phyloP scores from a whole-genome alignment of 495 filamentous ascomycete species.

The Lepidopterella palustris region DNA sequence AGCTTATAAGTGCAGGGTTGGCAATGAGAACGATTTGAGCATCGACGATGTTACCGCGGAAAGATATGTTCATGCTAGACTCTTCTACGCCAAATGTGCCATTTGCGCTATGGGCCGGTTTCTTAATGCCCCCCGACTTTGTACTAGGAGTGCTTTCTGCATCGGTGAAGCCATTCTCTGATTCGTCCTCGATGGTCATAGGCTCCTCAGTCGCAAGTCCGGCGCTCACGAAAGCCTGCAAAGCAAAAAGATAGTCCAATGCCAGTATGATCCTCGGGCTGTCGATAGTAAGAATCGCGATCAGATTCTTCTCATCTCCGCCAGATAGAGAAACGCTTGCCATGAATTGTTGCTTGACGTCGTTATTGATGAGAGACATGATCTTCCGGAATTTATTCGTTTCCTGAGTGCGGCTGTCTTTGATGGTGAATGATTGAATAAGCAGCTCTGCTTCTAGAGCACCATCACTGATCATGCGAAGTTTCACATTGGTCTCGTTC shows the following conservation, averaged over 20 bases:
- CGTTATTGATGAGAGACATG: constrained; percentile 92
- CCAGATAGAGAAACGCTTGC: constrained; percentile 89
- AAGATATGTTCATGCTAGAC: constrained; percentile 67
- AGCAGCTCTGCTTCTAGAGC: constrained; percentile 89
- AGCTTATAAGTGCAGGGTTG: constrained; percentile 80
- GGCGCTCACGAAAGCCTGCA: constrained; percentile 70
- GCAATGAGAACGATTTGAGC: constrained; percentile 94
- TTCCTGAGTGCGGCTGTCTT: constrained; percentile 76
- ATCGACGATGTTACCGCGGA: constrained; percentile 88
- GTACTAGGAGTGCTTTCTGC: constrained; percentile 42
- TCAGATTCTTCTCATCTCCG: constrained; percentile 72
- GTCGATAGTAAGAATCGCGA: constrained; percentile 90
- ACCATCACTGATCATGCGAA: constrained; percentile 89
- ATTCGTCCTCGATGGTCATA: constrained; percentile 49
- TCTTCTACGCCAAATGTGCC: constrained; percentile 31
- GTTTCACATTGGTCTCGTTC: constrained; percentile 83
- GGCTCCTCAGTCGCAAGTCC: constrained; percentile 58
- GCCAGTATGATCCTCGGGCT: constrained; percentile 93
- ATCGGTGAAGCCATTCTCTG: constrained; percentile 54
- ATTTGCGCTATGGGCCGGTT: constrained; percentile 13
- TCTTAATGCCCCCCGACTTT: constrained; percentile 27
- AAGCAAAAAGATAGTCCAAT: constrained; percentile 85
- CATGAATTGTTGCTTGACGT: constrained; percentile 94
- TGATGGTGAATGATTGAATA: constrained; percentile 90
- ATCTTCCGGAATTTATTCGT: constrained; percentile 96